phyloP scores from a whole-genome alignment of 306 rosid genomes.

The Quercus cerris region DNA sequence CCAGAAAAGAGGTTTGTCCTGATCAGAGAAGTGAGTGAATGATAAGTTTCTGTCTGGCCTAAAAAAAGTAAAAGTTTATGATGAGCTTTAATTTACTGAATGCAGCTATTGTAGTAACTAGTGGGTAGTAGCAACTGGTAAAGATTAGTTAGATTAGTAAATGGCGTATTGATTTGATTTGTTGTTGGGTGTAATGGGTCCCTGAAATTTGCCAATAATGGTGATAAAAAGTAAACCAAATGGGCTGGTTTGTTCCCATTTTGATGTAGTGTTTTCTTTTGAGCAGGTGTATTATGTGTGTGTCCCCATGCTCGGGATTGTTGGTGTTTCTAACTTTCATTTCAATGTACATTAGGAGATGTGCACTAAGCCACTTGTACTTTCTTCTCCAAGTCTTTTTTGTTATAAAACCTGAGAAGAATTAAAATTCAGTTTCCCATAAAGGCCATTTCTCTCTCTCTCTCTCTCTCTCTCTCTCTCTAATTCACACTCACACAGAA shows the following conservation, averaged over 20 bases:
- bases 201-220: conserved; percentile 42
- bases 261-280: conserved; percentile 29
- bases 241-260: conserved; percentile 25
- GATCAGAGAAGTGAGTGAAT: conserved; percentile 2
- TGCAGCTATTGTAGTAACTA: neutral
- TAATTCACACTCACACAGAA: neutral
- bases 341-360: conserved; percentile 20
- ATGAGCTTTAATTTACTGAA: conserved; percentile 6
- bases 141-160: conserved; percentile 30
- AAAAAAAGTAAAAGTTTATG: neutral
- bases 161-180: conserved; percentile 41
- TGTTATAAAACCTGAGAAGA: neutral
- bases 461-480: too few species aligned
- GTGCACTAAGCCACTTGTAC: conserved; percentile 28
- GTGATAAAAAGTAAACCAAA: conserved; percentile 27
- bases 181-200: conserved; percentile 36
- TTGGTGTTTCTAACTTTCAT: conserved; percentile 11
- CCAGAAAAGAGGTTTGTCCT: neutral
- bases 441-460: neutral
- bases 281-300: conserved; percentile 27
- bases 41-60: neutral
- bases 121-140: conserved; percentile 14
- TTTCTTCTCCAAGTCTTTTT: neutral
- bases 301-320: conserved; percentile 53
- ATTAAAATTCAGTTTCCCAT: neutral